Evolutionary conservation across 139 green algal species (phyloP).

Genomic region (Chlamydomonas applanata): DNA sequence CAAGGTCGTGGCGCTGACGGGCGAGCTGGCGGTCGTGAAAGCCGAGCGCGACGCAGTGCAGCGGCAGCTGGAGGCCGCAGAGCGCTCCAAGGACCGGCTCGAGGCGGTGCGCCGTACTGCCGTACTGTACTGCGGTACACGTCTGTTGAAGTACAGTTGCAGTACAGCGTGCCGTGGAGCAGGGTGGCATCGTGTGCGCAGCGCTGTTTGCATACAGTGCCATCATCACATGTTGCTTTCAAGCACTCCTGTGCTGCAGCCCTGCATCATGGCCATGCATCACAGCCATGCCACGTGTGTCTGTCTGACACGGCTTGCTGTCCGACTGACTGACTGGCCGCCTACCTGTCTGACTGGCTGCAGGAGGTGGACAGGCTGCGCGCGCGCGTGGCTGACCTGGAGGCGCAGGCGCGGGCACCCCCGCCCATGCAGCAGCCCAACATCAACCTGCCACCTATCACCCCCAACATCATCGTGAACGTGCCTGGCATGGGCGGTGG

Average conservation of each 20-base stretch:
- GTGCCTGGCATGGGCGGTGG: constrained; percentile 8
- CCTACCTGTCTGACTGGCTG: background rate
- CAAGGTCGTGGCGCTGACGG: background rate
- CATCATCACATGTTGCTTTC: too few relatives aligned
- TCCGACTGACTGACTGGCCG: too few relatives aligned
- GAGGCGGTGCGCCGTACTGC: background rate
- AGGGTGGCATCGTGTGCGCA: too few relatives aligned
- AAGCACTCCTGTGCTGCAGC: too few relatives aligned
- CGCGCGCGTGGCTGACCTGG: constrained; percentile 25
- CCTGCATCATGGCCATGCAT: too few relatives aligned
- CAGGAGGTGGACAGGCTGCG: constrained; percentile 33
- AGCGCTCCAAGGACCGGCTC: background rate
- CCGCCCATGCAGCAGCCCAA: background rate
- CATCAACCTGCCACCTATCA: background rate
- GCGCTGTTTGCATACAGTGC: too few relatives aligned
- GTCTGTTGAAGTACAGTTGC: too few relatives aligned
- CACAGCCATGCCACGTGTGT: too few relatives aligned
- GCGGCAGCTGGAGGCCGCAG: background rate
- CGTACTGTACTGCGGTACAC: too few relatives aligned
- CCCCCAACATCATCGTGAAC: constrained; percentile 37
- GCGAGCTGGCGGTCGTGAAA: background rate
- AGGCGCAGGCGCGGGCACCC: background rate
- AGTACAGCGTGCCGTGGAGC: too few relatives aligned
- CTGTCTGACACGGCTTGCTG: too few relatives aligned
- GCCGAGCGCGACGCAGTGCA: background rate